Evolutionary conservation across 495 filamentous ascomycete species (phyloP).

Genomic region (Hypomontagnella monticulosa): DNA sequence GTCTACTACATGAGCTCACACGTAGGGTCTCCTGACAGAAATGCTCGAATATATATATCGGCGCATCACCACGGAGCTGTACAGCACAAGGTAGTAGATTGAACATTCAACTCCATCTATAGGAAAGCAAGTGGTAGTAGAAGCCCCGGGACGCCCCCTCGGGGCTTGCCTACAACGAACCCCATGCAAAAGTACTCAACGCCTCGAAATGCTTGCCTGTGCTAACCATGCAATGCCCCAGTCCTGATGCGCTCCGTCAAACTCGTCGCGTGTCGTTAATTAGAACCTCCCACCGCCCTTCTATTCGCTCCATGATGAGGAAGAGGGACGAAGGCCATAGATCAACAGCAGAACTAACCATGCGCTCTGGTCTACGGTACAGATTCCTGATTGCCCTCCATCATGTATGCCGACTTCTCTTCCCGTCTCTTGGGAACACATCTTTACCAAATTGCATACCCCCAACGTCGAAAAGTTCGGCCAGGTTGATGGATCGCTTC

Average conservation of each 20-base stretch:
- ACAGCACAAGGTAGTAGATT: conserved; percentile 7
- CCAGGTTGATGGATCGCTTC: conserved; percentile 79
- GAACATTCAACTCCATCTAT: conserved; percentile 27
- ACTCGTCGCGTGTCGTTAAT: conserved; percentile 27
- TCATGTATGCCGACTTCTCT: conserved; percentile 76
- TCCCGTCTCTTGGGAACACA: conserved; percentile 69
- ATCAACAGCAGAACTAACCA: conserved; percentile 1
- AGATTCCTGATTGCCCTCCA: not conserved
- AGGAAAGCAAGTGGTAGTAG: conserved; percentile 21
- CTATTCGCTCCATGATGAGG: not conserved
- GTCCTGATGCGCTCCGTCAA: conserved; percentile 10
- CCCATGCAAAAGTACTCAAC: conserved; percentile 31
- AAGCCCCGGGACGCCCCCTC: conserved; percentile 22
- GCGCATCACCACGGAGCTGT: not conserved
- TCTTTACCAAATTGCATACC: conserved; percentile 72
- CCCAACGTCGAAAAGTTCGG: conserved; percentile 85
- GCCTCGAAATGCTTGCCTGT: conserved; percentile 39
- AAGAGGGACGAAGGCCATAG: not conserved
- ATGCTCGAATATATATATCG: too few species aligned
- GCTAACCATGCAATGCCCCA: conserved; percentile 35
- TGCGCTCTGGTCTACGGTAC: not conserved
- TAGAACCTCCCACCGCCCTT: conserved; percentile 3
- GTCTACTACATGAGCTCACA: too few species aligned
- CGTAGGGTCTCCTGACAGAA: too few species aligned
- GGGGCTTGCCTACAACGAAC: conserved; percentile 20